phyloP scores from a whole-genome alignment of 2,329 filamentous ascomycete species.

The Calonectria hongkongensis region DNA sequence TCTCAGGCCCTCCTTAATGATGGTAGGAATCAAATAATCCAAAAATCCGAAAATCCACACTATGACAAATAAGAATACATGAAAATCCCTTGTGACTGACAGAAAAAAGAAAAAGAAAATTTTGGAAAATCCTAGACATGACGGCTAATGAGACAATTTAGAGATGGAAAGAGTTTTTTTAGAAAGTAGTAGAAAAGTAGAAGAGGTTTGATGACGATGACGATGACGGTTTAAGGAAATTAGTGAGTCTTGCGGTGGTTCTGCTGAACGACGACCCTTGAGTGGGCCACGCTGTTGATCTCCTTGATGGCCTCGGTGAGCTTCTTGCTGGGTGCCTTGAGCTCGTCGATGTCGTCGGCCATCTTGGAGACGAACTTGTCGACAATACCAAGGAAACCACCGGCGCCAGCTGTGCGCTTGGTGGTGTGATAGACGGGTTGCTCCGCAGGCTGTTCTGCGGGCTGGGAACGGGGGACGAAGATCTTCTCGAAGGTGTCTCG shows the following conservation, averaged over 20 bases:
- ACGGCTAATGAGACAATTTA: slow-evolving; percentile 8
- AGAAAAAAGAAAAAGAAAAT: background rate
- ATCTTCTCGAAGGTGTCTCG: slow-evolving; percentile 5
- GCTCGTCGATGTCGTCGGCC: slow-evolving; percentile 19
- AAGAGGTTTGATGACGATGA: background rate
- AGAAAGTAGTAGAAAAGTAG: background rate
- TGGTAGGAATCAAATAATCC: background rate
- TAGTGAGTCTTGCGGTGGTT: slow-evolving; percentile 23
- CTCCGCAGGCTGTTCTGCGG: background rate
- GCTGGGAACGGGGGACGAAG: background rate
- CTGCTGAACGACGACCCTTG: slow-evolving; percentile 4
- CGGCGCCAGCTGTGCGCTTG: background rate
- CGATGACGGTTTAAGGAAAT: background rate
- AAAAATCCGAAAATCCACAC: background rate
- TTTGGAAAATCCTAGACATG: slow-evolving; percentile 2
- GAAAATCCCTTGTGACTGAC: background rate
- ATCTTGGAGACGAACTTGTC: slow-evolving; percentile 13
- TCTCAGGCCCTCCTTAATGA: slow-evolving; percentile 2
- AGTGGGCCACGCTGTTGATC: slow-evolving; percentile 20
- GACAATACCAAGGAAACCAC: slow-evolving; percentile 13
- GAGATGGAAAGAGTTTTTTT: background rate
- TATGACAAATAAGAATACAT: background rate
- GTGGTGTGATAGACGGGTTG: slow-evolving; percentile 1
- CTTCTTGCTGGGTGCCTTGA: slow-evolving; percentile 18
- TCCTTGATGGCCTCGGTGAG: slow-evolving; percentile 13